phyloP scores from a whole-genome alignment of 139 green algal genomes.

The Chlamydomonas incerta region DNA sequence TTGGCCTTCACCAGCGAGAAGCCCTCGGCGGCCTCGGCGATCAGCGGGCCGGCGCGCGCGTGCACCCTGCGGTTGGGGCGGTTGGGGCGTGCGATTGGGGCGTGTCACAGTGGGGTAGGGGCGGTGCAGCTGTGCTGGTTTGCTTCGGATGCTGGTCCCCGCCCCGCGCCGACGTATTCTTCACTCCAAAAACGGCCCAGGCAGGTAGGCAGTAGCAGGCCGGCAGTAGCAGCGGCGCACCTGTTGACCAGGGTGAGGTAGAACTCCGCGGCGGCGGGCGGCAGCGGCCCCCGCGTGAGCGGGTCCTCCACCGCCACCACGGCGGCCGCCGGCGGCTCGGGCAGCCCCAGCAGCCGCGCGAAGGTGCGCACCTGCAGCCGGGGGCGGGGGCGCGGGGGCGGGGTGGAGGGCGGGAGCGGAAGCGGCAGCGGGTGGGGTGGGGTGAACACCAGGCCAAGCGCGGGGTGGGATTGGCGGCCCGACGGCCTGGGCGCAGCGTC shows the following conservation, averaged over 20 bases:
- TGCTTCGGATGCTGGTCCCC: no score
- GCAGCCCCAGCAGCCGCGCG: conserved; percentile 44
- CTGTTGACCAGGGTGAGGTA: conserved; percentile 55
- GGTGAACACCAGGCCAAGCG: no score
- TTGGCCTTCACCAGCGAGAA: conserved; percentile 49
- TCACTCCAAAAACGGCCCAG: no score
- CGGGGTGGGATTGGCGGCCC: no score
- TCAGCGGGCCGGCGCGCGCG: conserved; percentile 48
- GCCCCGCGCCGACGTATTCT: no score
- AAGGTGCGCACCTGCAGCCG: conserved; percentile 45
- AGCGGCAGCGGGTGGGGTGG: background rate
- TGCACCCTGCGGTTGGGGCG: conserved; percentile 33
- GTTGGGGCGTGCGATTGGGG: no score
- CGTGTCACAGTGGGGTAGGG: no score
- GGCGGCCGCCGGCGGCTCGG: conserved; percentile 17
- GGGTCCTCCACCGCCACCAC: background rate
- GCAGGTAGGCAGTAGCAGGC: background rate
- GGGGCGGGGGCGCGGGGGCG: background rate
- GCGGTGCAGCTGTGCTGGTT: no score
- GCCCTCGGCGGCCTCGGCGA: conserved; percentile 54
- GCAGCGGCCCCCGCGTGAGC: conserved; percentile 20
- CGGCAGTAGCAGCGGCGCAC: background rate
- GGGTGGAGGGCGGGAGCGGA: background rate
- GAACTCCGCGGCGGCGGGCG: conserved; percentile 41
- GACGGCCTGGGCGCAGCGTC: no score